Evolutionary conservation across 331 rosid species (phyloP).

Genomic region (Erythrophleum ivorense): DNA sequence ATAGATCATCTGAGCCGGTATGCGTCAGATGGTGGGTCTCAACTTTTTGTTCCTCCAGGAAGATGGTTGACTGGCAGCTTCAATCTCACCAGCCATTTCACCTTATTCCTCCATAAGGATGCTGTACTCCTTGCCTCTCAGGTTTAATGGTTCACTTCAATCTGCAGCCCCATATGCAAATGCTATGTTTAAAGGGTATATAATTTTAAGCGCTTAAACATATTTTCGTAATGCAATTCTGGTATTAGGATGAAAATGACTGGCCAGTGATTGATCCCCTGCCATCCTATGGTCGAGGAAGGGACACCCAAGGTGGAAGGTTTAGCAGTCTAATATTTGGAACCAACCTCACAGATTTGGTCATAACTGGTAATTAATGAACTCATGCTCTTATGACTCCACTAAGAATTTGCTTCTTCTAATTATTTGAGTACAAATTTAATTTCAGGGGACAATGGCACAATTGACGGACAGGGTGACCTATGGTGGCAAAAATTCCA

Average conservation of each 20-base stretch:
- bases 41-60: conserved; percentile 86
- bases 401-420: not conserved
- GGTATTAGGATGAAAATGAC: conserved; percentile 67
- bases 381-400: not conserved
- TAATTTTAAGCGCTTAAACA: not conserved
- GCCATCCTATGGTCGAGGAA: conserved; percentile 91
- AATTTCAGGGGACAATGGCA: conserved; percentile 70
- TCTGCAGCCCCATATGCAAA: conserved; percentile 1
- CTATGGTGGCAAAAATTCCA: conserved; percentile 81
- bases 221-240: not conserved
- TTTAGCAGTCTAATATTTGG: conserved; percentile 86
- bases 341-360: conserved; percentile 84
- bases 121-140: conserved; percentile 87
- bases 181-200: conserved; percentile 20
- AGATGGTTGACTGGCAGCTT: conserved; percentile 94
- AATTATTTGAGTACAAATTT: conserved; percentile 33
- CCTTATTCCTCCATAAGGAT: conserved; percentile 73
- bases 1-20: conserved; percentile 66
- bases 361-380: conserved; percentile 66
- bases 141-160: conserved; percentile 43
- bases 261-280: conserved; percentile 88
- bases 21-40: conserved; percentile 72
- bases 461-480: conserved; percentile 88
- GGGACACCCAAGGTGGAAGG: conserved; percentile 88
- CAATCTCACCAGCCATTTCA: conserved; percentile 86